Evolutionary conservation across 208 protist genomes (phyloP), one percentile per base, ranked within the genome.

Genomic region (Acanthamoeba quina): DNA sequence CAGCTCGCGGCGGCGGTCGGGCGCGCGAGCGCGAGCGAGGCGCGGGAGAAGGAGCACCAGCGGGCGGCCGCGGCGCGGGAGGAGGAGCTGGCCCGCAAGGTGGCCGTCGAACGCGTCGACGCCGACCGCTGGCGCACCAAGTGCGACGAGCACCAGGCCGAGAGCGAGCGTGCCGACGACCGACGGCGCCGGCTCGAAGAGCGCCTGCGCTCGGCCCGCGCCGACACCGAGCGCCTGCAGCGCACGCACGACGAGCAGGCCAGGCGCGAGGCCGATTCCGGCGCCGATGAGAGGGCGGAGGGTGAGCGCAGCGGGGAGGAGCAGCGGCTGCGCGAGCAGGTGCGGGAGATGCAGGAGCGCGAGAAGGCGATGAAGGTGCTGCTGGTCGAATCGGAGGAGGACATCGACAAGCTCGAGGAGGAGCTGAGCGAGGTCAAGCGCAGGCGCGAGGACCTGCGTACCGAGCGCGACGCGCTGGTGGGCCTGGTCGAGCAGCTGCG

Each of bases 341-440:
- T 78, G 29, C 29, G 70, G 15, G 37, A 78, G 37, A 49, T 78
- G 70, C 70, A 78, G 68, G 70, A 47, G 70, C 70, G 70, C 24
- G 70, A 78, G 70, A 34, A 78, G 10, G 21, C n/a, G n/a, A 78
- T 78, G 29, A 78, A 78, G 70, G 70, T 26, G 17, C 31, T 78
- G 29, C 70, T 78, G 9, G 7, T 78, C 31, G 70, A 78, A 29
- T 78, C 34, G 9, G 70, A 78, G 70, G 70, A 78, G 37, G 70
- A 78, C 34, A 78, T 78, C 37, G 37, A 78, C 34, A 37, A 49
- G 70, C 70, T 78, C 70, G 70, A 78, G 37, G 70, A 37, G 37
- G 70, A 78, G 37, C 70, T 78, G 0, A 47, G 10, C 37, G 70
- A 78, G 29, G 31, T 78, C 29, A 37, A 78, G 37, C 13, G 13